Base-by-base conservation (phyloP, 2,329 filamentous ascomycete species). In the Alternaria sp. region DNA sequence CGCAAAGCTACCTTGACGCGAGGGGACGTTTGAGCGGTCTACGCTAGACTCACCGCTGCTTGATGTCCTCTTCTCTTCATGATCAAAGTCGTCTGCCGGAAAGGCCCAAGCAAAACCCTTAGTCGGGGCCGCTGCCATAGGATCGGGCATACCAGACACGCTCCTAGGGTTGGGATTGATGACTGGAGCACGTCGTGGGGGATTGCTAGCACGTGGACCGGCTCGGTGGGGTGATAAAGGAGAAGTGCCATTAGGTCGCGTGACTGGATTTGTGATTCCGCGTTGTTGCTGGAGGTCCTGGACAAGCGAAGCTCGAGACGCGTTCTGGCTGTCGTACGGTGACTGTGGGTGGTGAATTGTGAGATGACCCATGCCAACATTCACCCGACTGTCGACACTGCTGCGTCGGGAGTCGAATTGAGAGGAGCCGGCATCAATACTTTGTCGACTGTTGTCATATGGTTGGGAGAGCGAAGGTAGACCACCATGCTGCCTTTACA, bases 61-160 rank as follows among this genome's bases (percentile, higher is more conserved):
- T 16, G 81, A 83, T 32, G 78, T 80, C 59, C 82, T 74, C 55
- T 81, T 75, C 40, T 84, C 82, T 43, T 83, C 84, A 36, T 78
- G 81, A 59, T 90, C 87, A 54, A 89, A 86, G 55, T 90, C 88
- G 72, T 92, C 91, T 1, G 57, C 57, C 1, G 92, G 91, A 69
- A 94, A 94, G 67, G 92, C 92, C 91, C 92, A 94, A 5, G 92
- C 90, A 75, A 91, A 91, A 74, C 92, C 92, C 77, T 93, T 93
- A 11, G 90, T 94, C 5, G 92, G 91, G 75, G 92, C 90, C 30
- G 90, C 89, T 40, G 92, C 92, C 68, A 81, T 84, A 7, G 83
- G 83, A 73, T 85, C 81, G 83, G 89, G 72, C 87, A 90, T 81
- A 85, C 92, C 72, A 82, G 87, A 79, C 84, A 86, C 54, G 82